phyloP scores from a whole-genome alignment of 768 basidiomycete genomes.

The Plicaturopsis crispa region DNA sequence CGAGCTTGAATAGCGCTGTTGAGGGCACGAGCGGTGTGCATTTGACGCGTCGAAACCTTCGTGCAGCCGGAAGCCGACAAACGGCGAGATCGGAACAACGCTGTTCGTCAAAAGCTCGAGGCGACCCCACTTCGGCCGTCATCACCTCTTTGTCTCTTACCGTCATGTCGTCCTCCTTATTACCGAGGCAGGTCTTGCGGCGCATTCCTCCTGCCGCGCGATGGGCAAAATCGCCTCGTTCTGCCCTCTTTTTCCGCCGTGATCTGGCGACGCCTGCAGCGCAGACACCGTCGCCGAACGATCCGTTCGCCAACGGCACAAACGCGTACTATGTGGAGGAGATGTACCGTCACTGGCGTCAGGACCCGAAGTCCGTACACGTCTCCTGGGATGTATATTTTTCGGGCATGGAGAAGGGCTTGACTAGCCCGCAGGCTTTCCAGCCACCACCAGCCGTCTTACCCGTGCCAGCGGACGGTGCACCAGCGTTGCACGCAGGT shows the following conservation, averaged over 20 bases:
- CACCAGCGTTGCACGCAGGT: conserved; percentile 62
- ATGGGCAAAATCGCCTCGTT: not conserved
- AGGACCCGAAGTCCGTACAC: conserved; percentile 90
- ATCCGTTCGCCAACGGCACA: conserved; percentile 88
- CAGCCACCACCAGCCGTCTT: conserved; percentile 72
- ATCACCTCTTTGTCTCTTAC: not conserved
- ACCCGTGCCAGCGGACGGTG: conserved; percentile 68
- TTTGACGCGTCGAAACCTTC: not conserved
- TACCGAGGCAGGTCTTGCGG: no score
- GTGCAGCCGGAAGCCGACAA: not conserved
- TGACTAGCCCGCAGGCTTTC: conserved; percentile 76
- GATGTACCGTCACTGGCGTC: conserved; percentile 90
- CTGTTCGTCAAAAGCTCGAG: no score
- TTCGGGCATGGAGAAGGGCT: conserved; percentile 82
- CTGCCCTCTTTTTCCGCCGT: conserved; percentile 12
- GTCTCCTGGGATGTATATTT: conserved; percentile 94
- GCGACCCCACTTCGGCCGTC: no score
- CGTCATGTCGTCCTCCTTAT: no score
- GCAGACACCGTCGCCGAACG: conserved; percentile 61
- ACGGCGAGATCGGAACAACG: not conserved
- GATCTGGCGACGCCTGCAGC: conserved; percentile 39
- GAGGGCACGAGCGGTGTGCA: no score
- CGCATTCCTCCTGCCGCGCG: no score
- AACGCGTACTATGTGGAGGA: conserved; percentile 95
- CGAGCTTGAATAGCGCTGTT: no score